A percentile compares a stretch with the other conserved stretches of the same genome.
Conservation (phyloP, 2,329 filamentous ascomycete genomes). For the Exophiala alcalophila region DNA sequence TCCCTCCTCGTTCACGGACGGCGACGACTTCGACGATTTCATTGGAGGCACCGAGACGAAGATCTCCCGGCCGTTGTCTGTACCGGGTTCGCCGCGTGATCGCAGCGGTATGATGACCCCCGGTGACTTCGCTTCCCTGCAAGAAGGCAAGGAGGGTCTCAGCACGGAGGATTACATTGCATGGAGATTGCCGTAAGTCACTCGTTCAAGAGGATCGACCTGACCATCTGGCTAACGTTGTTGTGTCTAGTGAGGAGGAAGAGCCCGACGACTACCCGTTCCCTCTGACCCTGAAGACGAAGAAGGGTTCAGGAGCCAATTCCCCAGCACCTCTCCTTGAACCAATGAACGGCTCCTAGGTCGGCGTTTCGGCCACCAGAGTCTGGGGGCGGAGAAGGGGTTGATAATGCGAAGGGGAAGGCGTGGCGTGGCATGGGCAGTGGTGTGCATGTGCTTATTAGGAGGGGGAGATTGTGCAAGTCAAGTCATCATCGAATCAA, state of each 20-base stretch:
- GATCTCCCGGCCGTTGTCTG: slow-evolving; percentile 89
- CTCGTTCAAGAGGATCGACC: neutral
- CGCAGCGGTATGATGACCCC: slow-evolving; percentile 98
- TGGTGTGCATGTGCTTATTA: too few relatives aligned
- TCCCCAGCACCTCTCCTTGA: slow-evolving; percentile 32
- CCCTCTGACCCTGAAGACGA: slow-evolving; percentile 62
- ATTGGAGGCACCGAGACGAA: slow-evolving; percentile 92
- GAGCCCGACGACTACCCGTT: slow-evolving; percentile 77
- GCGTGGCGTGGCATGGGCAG: too few relatives aligned
- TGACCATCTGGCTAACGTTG: slow-evolving; percentile 6
- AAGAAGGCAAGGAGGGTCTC: slow-evolving; percentile 88
- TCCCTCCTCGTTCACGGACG: slow-evolving; percentile 73
- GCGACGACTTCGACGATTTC: slow-evolving; percentile 80
- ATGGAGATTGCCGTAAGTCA: slow-evolving; percentile 93
- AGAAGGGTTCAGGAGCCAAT: slow-evolving; percentile 37
- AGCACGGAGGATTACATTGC: slow-evolving; percentile 97
- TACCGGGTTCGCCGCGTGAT: slow-evolving; percentile 88
- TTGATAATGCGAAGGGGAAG: too few relatives aligned
- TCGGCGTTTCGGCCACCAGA: neutral
- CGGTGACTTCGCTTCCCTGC: slow-evolving; percentile 92
- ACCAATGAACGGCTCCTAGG: slow-evolving; percentile 19
- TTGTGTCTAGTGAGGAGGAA: slow-evolving; percentile 72
- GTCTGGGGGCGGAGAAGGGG: too few relatives aligned
- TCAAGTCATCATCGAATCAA: too few relatives aligned
- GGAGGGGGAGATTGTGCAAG: too few relatives aligned